Evolutionary conservation across 768 basidiomycete species (phyloP), one percentile per base, ranked within the genome.

Genomic region (Fomitopsis serialis): DNA sequence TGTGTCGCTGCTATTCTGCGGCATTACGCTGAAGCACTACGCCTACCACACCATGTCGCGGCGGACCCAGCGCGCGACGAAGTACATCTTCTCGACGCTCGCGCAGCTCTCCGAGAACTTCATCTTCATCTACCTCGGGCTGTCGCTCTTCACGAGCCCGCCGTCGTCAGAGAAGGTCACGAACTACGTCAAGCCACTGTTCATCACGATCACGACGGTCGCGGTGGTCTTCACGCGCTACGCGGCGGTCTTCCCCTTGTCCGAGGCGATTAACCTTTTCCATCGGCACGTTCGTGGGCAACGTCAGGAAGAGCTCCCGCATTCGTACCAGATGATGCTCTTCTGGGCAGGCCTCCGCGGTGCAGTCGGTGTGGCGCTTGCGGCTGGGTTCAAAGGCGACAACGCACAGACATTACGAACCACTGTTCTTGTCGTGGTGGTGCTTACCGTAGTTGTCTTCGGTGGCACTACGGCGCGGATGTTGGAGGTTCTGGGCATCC

Each of bases 31-130:
- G 61, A 99, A 99, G 71, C 97, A 99, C 67, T 98, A 99, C 65
- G 97, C 96, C n/a, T 98, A 97, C 67, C 97, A 98, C 73, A 98
- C 94, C 48, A 99, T 99, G 97, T 96, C 93, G 10, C 84, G 82
- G 24, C 82, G 91, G 50, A 98, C 97, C 0, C 97, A 98, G 66
- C 82, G 90, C 43, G 88, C 94, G 12, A 92, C 87, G 25, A 95
- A 96, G 70, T 97, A 95, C 76, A 91, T 98, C 54, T 99, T 98
- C 72, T 85, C 87, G 9, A 91, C 89, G 0, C 85, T 98, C 47
- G 93, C 97, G 0, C 89, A 94, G 64, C 81, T 99, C 25, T 91
- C 91, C 24, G 97, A 99, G 73, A 98, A 98, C 68, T 99, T 98
- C 68, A 98, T 99, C 70, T 99, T 99, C 74, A 92, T 99, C 65